Evolutionary conservation across 495 filamentous ascomycete genomes (phyloP), one percentile per base, ranked within the genome.

Genomic region (Xylaria palmicola): DNA sequence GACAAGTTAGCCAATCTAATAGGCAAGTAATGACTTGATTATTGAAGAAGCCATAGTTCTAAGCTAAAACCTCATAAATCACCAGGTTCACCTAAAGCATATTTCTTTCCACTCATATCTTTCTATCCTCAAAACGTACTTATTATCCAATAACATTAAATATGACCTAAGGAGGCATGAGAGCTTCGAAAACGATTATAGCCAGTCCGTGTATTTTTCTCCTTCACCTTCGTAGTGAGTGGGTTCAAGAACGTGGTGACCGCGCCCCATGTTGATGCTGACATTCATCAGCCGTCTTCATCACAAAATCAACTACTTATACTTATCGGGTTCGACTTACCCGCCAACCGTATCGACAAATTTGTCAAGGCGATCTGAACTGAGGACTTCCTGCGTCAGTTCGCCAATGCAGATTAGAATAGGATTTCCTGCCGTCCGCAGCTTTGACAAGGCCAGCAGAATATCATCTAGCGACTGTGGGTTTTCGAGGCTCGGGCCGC

Each of bases 201-300:
- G n/a, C n/a, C n/a, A n/a, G n/a, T n/a, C n/a, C n/a, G n/a, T n/a
- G n/a, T n/a, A n/a, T n/a, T n/a, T n/a, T n/a, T n/a, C 53, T 29
- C 26, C 43, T 39, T 51, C 32, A 3, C 27, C 44, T 7, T 59
- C 45, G 3, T 51, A 59, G 34, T 48, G 56, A 40, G 13, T 48
- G n/a, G 56, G 56, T n/a, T 59, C 56, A 8, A 59, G 45, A 20
- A 45, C 17, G 24, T 51, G 20, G 19, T 50, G 45, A 22, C 44
- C 45, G n/a, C 44, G 56, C 1, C 56, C 44, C 56, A 59, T 41
- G 12, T 40, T 34, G 22, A 51, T 12, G 19, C 43, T 49, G 22
- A 5, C 12, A 34, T 27, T 27, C 13, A 13, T 58, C 20, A 49
- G 19, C 19, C 9, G 19, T 5, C 0, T n/a, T 17, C 19, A 9